Evolutionary conservation across 495 filamentous ascomycete species (phyloP), one percentile per base, ranked within the genome.

Genomic region (Pseudoneurospora amorphoporcata): DNA sequence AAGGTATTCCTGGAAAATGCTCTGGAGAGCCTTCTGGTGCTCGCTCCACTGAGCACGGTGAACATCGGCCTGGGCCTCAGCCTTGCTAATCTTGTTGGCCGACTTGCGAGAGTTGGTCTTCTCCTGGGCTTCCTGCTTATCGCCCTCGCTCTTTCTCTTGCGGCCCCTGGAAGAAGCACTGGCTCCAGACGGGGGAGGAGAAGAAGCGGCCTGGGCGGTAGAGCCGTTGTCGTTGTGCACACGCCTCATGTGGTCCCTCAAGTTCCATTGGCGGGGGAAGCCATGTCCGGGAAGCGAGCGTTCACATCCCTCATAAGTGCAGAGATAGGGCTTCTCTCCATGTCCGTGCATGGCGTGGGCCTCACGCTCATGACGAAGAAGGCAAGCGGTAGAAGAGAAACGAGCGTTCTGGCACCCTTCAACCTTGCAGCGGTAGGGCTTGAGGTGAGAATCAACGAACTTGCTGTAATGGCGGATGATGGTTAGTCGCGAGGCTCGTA

Each of bases 321-420:
- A 98, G 39, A 93, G 87, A 78, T 94, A 92, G 16, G 93, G 93
- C 82, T 94, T 94, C 77, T 93, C 91, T 72, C 93, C 94, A 77
- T 98, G 94, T 75, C 94, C 94, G 80, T 97, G 94, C 88, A 97
- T 91, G 78, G 92, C 93, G 81, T 98, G 94, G 72, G 93, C 93
- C 83, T 98, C 94, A 76, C 94, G 89, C 84, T 97, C 94, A 77
- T 98, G 94, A 47, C 94, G 93, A 75, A 97, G 90, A n/a, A 96
- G 88, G 81, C 94, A 97, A 43, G 94, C 94, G 76, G 94, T 98
- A 38, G 94, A 97, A 42, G 94, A 97, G 76, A 98, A 98, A 43
- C 90, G 88, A 72, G 89, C 87, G 79, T 92, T 90, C 80, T 90
- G 87, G 81, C 94, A 98, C 43, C 86, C 85, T 69, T 89, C 85